Evolutionary conservation across 352 stramenopile species (phyloP), one percentile per base, ranked within the genome.

Genomic region (Plasmopara viticola): DNA sequence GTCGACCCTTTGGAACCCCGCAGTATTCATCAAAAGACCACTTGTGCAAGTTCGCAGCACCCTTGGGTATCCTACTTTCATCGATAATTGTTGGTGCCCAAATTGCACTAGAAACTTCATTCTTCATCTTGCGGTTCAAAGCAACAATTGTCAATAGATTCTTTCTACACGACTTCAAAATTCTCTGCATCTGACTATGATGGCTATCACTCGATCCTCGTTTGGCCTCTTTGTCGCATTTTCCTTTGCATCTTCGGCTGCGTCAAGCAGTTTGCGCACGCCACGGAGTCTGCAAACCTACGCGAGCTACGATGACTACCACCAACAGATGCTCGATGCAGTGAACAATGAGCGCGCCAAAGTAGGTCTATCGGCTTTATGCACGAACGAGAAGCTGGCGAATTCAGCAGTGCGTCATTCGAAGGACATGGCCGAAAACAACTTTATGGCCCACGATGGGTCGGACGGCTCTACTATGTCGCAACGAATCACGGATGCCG

Each of bases 371-470:
- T 47, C 57, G 5, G 35, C 68, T 6, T 38, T 82, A 8, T 84
- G 74, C 41, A 64, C 48, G 15, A 86, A 81, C 58, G 57, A 47
- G 41, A 81, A 75, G 47, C 37, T 68, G n/a, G 52, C 62, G 17
- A 44, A 52, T 18, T 58, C 67, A 5, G 63, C 66, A 2, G 58
- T 58, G 53, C 40, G 53, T 17, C 62, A 62, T 46, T 71, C 60
- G 10, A 52, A 72, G 9, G 74, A 85, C 48, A 72, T 76, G 63
- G 70, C 74, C 8, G 52, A 38, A 0, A 66, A 79, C 29, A 53
- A 78, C 59, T 79, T 67, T 34, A 84, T 84, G 70, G 64, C 28
- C 15, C 75, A 86, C 62, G 74, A 58, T 6, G 75, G 75, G 2
- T 61, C 68, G 20, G 61, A 70, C 38, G 75, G 75, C 0, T 81